Evolutionary conservation across 2,329 filamentous ascomycete genomes (phyloP).

Genomic region (Calycina marina): DNA sequence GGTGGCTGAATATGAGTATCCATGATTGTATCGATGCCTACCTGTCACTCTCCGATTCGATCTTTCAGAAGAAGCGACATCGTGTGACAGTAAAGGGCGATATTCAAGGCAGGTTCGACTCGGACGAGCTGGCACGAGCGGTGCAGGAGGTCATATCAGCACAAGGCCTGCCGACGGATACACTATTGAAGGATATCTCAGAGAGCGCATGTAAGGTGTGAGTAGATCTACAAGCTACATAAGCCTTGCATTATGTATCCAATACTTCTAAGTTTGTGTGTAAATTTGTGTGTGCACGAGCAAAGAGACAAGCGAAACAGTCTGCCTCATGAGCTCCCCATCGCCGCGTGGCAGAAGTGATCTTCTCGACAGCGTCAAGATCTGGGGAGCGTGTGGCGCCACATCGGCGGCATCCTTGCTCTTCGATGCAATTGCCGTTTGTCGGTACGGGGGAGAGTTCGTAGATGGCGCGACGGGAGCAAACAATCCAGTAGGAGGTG

Average conservation of each 20-base stretch:
- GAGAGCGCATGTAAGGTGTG: constrained; percentile 20
- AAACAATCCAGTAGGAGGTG: constrained; percentile 32
- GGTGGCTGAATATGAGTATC: constrained; percentile 29
- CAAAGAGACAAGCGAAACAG: constrained; percentile 20
- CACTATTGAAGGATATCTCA: constrained; percentile 16
- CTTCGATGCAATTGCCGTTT: constrained; percentile 1
- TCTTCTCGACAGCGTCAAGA: constrained; percentile 13
- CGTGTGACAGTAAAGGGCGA: constrained; percentile 5
- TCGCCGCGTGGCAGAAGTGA: constrained; percentile 10
- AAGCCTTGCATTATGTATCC: constrained; percentile 2
- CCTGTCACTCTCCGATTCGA: constrained; percentile 22
- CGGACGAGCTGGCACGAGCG: constrained; percentile 5
- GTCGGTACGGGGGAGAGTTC: constrained; percentile 15
- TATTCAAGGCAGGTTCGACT: constrained; percentile 9
- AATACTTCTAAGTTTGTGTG: too few relatives aligned
- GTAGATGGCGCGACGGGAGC: constrained; percentile 28
- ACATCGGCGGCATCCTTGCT: constrained; percentile 8
- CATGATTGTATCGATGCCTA: constrained; percentile 29
- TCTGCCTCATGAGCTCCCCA: constrained; percentile 23
- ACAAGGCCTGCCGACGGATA: constrained; percentile 14
- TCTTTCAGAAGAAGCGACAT: constrained; percentile 21
- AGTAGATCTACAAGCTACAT: constrained; percentile 1
- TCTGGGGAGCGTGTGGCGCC: constrained; percentile 30
- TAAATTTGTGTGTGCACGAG: constrained; percentile 22
- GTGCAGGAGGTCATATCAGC: constrained; percentile 13